Conservation (phyloP, 805 yeast species). For the Ogataea ganodermae region DNA sequence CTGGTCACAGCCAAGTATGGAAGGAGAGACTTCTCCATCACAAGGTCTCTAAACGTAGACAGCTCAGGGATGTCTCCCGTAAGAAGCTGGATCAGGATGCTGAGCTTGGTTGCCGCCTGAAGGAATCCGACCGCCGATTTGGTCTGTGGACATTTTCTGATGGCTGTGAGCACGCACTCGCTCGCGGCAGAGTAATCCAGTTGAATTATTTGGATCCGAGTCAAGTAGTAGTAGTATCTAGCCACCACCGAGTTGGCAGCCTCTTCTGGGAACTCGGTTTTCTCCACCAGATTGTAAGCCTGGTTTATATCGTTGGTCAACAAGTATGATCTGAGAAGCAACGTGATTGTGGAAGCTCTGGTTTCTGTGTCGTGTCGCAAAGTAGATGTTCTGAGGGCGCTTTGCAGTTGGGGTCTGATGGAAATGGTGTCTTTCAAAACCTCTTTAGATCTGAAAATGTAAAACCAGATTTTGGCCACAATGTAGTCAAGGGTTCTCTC, state of each 20-base stretch:
- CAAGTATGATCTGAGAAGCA: conserved; percentile 79
- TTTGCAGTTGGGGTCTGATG: conserved; percentile 70
- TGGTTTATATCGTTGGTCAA: conserved; percentile 77
- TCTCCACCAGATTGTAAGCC: conserved; percentile 87
- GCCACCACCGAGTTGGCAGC: conserved; percentile 84
- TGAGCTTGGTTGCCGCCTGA: conserved; percentile 86
- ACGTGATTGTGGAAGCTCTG: conserved; percentile 82
- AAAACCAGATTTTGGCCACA: conserved; percentile 92
- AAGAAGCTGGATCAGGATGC: conserved; percentile 83
- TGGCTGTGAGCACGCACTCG: conserved; percentile 90
- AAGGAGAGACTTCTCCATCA: conserved; percentile 57
- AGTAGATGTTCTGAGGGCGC: conserved; percentile 82
- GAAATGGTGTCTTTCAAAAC: conserved; percentile 50
- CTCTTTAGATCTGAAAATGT: conserved; percentile 78
- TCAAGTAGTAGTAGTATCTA: conserved; percentile 86
- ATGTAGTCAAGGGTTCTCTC: conserved; percentile 83
- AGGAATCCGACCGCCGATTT: conserved; percentile 80
- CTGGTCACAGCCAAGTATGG: conserved; percentile 88
- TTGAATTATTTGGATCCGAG: conserved; percentile 89
- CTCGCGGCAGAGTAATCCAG: conserved; percentile 88
- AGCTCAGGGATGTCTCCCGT: conserved; percentile 97
- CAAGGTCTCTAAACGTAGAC: conserved; percentile 68
- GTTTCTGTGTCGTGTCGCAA: conserved; percentile 92
- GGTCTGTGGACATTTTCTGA: conserved; percentile 94
- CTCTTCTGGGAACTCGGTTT: conserved; percentile 82